phyloP scores from a whole-genome alignment of 1,139 yeast species.

The Diutina catenulata region DNA sequence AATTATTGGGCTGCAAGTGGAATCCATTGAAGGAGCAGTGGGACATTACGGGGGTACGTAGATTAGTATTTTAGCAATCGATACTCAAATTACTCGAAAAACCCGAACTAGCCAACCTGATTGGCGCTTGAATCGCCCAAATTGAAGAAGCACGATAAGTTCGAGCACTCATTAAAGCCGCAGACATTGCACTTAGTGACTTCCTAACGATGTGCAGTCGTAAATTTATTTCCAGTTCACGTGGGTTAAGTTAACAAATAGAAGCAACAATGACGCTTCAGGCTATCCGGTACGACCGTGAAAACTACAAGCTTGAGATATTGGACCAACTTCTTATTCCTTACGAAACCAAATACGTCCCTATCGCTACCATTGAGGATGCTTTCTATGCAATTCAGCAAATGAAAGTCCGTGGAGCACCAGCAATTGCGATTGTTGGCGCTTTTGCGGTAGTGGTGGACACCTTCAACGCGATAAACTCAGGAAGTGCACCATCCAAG shows the following conservation, averaged over 20 bases:
- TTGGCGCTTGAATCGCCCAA: too few species aligned
- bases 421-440: slow-evolving; percentile 95
- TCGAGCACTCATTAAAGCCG: too few species aligned
- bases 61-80: slow-evolving; percentile 29
- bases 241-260: too few species aligned
- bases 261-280: slow-evolving; percentile 3
- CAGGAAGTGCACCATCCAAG: background rate
- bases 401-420: slow-evolving; percentile 98
- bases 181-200: too few species aligned
- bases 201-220: too few species aligned
- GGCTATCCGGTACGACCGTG: slow-evolving; percentile 52
- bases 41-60: slow-evolving; percentile 66
- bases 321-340: slow-evolving; percentile 81
- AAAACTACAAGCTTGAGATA: slow-evolving; percentile 37
- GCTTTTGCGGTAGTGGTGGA: slow-evolving; percentile 77
- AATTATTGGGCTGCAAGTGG: slow-evolving; percentile 62
- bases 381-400: slow-evolving; percentile 72
- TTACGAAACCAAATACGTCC: slow-evolving; percentile 57
- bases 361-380: slow-evolving; percentile 48
- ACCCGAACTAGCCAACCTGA: too few species aligned
- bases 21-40: slow-evolving; percentile 46
- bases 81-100: too few species aligned
- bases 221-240: too few species aligned
- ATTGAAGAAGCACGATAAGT: too few species aligned
- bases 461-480: slow-evolving; percentile 18